Evolutionary conservation across 139 green algal genomes (phyloP), one percentile per base, ranked within the genome.

Genomic region (Mychonastes homosphaera): DNA sequence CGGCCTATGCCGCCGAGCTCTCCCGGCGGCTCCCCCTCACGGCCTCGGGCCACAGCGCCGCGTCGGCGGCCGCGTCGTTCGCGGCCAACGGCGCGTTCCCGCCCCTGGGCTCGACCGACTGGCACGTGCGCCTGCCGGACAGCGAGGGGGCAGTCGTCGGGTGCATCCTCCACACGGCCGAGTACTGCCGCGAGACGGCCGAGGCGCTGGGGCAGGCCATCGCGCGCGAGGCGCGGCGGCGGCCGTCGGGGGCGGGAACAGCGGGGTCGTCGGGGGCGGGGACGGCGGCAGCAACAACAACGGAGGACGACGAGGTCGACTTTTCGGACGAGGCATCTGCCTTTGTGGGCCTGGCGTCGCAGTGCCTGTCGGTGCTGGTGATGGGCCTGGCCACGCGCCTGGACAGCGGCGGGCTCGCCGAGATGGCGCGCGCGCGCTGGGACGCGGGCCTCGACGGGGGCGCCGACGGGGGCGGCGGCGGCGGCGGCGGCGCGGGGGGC

Each of bases 131-230:
- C 15, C 23, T 82, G 48, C 40, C 52, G 0, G 59, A 73, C 24
- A 65, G 76, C 27, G 73, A 84, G 16, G 73, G 81, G 64, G 26
- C 33, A 63, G 30, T 95, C 15, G 61, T 93, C 0, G 90, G 78
- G 60, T 75, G 77, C 48, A 90, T 98, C 59, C 72, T 97, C 53
- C 84, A 82, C 69, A 97, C 90, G 5, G 80, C 84, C 1, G 90
- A 97, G 63, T 95, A 96, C 71, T 98, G 91, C 79, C 43, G 63
- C 9, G 75, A 79, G 30, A 85, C 74, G 3, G 30, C 70, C 26
- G 73, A 87, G 44, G 73, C 57, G 4, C 60, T 92, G 12, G 76
- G 65, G 0, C 70, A 72, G 13, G 75, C 69, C 27, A 74, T 94
- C 49, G 68, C 77, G 16, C 76, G 79, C 38, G 73, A 82, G 38